Evolutionary conservation across 2,329 filamentous ascomycete genomes (phyloP).

Genomic region (Trichoderma sp.): DNA sequence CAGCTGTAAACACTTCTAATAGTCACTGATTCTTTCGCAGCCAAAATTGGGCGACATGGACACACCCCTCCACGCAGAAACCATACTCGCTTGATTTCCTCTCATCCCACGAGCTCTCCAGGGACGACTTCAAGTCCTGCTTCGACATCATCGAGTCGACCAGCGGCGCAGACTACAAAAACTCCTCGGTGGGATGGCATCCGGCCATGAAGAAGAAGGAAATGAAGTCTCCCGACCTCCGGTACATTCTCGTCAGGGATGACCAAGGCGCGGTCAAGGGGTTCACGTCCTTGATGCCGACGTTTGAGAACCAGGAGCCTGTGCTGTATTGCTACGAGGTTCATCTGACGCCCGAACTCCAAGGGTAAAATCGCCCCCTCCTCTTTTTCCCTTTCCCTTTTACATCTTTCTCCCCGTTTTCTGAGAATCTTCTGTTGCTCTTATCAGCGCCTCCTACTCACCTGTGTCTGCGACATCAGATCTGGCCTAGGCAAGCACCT

Average conservation of each 20-base stretch:
- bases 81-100: constrained; percentile 51
- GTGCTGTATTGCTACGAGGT: constrained; percentile 82
- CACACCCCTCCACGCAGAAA: constrained; percentile 49
- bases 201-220: constrained; percentile 62
- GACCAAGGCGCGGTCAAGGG: constrained; percentile 44
- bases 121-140: constrained; percentile 55
- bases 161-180: constrained; percentile 64
- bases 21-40: background rate
- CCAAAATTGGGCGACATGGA: constrained; percentile 49
- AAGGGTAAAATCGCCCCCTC: constrained; percentile 47
- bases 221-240: constrained; percentile 68
- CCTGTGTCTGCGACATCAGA: constrained; percentile 39
- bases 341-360: constrained; percentile 61
- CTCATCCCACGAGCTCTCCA: constrained; percentile 43
- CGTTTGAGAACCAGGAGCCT: constrained; percentile 63
- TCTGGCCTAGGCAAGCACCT: constrained; percentile 64
- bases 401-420: background rate
- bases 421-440: background rate
- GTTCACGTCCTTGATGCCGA: constrained; percentile 73
- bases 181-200: constrained; percentile 66
- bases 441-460: no score
- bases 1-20: background rate
- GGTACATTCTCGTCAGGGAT: constrained; percentile 65
- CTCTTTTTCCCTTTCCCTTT: background rate
- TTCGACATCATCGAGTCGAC: constrained; percentile 63